Percentiles rank a stretch among this genome's conserved stretches.
Conservation (phyloP, 2,329 filamentous ascomycete species). For the Nannizziopsis barbatae region DNA sequence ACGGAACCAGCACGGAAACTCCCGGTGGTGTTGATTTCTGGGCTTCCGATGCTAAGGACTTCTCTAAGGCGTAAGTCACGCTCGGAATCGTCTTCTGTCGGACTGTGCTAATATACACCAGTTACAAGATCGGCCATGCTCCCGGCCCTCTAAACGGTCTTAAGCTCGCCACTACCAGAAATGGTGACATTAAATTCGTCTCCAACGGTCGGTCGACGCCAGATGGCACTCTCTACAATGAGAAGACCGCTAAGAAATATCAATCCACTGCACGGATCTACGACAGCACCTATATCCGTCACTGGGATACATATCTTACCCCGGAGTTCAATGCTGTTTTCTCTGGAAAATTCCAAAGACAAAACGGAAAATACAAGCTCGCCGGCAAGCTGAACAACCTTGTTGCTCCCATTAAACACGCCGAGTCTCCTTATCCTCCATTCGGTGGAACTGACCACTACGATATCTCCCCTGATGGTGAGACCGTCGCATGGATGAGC, state of each 20-base stretch:
- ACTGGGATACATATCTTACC: conserved; percentile 69
- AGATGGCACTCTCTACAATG: conserved; percentile 58
- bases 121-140: conserved; percentile 31
- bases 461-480: conserved; percentile 44
- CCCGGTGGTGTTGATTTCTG: conserved; percentile 33
- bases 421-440: conserved; percentile 43
- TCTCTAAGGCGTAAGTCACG: conserved; percentile 24
- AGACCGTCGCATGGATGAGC: conserved; percentile 33
- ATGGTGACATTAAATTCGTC: conserved; percentile 42
- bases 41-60: conserved; percentile 26
- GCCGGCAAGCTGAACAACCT: conserved; percentile 47
- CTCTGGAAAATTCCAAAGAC: conserved; percentile 50
- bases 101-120: conserved; percentile 15
- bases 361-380: conserved; percentile 29
- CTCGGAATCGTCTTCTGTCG: background rate
- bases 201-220: conserved; percentile 53
- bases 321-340: conserved; percentile 62
- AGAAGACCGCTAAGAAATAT: conserved; percentile 48
- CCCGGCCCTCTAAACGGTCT: conserved; percentile 31
- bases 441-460: conserved; percentile 76
- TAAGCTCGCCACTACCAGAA: conserved; percentile 27
- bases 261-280: conserved; percentile 60
- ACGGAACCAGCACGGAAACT: conserved; percentile 31
- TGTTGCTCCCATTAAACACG: conserved; percentile 28
- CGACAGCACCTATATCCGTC: conserved; percentile 62